Percentiles rank a stretch among this genome's conserved stretches.
Evolutionary conservation across 345 rosid genomes (phyloP).

Genomic region (Lepidium didymum): DNA sequence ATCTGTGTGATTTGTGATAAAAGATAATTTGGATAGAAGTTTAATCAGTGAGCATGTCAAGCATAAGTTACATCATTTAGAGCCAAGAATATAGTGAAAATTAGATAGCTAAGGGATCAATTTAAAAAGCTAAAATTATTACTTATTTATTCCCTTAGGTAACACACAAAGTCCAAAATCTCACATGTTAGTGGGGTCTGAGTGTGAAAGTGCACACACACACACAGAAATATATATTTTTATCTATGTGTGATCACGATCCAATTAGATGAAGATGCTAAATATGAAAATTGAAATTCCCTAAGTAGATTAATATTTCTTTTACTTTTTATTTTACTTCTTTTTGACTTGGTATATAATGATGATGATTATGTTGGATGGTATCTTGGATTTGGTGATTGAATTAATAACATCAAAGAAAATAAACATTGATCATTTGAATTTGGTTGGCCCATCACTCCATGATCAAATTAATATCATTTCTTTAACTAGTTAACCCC

Average conservation of each 20-base stretch:
- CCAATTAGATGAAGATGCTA: conserved; percentile 5
- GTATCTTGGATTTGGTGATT: conserved; percentile 25
- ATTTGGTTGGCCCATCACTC: conserved; percentile 22
- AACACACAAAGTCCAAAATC: conserved; percentile 18
- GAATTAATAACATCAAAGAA: conserved; percentile 27
- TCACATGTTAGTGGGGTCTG: conserved; percentile 5
- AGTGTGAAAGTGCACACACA: not conserved
- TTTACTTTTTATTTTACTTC: not conserved
- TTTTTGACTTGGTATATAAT: conserved; percentile 26
- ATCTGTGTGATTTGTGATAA: not conserved
- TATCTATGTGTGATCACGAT: conserved; percentile 1
- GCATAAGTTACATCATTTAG: conserved; percentile 7
- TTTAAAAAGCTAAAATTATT: not conserved
- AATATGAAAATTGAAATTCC: not conserved
- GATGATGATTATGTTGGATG: conserved; percentile 29
- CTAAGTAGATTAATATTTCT: not conserved
- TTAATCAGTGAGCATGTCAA: not conserved
- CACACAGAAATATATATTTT: not conserved
- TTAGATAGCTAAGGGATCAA: conserved; percentile 9
- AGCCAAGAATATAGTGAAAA: not conserved
- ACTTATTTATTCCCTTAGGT: conserved; percentile 10
- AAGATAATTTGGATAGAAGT: not conserved
- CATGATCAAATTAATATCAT: conserved; percentile 25
- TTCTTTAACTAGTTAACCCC: conserved; percentile 12
- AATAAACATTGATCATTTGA: conserved; percentile 10